Conservation (phyloP, 2,329 filamentous ascomycete genomes). For the Diplocarpon rosae region DNA sequence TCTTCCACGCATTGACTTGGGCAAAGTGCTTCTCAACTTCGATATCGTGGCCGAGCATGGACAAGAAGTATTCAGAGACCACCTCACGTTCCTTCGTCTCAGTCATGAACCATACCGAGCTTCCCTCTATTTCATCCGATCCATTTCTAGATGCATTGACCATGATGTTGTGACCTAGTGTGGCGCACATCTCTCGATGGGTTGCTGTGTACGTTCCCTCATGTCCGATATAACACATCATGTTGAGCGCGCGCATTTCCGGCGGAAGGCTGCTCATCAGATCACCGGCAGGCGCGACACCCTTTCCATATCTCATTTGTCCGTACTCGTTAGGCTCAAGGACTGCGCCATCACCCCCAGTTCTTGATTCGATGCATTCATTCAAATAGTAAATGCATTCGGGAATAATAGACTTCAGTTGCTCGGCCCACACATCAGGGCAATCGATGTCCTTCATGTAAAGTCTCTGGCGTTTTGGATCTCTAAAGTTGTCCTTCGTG, state of each 20-base stretch:
- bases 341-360: conserved; percentile 42
- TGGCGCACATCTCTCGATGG: conserved; percentile 96
- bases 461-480: conserved; percentile 71
- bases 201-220: conserved; percentile 95
- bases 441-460: conserved; percentile 98
- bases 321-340: conserved; percentile 33
- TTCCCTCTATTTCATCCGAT: conserved; percentile 70
- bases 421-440: conserved; percentile 73
- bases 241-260: conserved; percentile 84
- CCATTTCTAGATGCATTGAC: conserved; percentile 72
- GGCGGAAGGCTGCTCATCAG: conserved; percentile 85
- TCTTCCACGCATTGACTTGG: conserved; percentile 90
- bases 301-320: conserved; percentile 32
- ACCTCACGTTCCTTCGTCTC: conserved; percentile 84
- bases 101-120: conserved; percentile 98
- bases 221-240: conserved; percentile 98
- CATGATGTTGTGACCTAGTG: conserved; percentile 95
- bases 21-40: conserved; percentile 97
- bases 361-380: conserved; percentile 52
- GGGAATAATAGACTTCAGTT: conserved; percentile 67
- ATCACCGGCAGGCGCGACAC: conserved; percentile 63
- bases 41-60: conserved; percentile 87
- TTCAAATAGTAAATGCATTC: conserved; percentile 84
- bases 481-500: conserved; percentile 54
- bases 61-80: conserved; percentile 88